phyloP scores from a whole-genome alignment of 2,329 filamentous ascomycete species.

The Xylariales sp. region DNA sequence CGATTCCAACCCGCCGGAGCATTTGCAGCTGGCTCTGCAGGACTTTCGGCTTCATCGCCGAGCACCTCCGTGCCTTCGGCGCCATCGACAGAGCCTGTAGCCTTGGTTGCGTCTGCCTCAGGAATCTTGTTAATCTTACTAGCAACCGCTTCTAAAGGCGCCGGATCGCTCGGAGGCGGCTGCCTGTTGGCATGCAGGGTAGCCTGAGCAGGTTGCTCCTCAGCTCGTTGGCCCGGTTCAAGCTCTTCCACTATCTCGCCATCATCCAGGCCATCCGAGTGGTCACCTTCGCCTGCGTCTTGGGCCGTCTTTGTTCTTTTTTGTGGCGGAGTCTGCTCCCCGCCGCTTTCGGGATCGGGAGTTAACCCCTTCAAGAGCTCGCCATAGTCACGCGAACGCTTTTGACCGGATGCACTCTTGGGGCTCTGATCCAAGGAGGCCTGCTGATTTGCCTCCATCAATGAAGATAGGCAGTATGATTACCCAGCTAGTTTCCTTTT shows the following conservation, averaged over 20 bases:
- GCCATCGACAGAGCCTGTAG: not conserved
- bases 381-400: constrained; percentile 22
- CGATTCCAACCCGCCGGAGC: constrained; percentile 20
- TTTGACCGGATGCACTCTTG: constrained; percentile 13
- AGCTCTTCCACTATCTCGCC: constrained; percentile 24
- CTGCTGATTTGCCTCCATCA: not conserved
- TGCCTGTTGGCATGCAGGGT: not conserved
- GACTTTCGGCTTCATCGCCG: not conserved
- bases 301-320: constrained; percentile 19
- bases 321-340: constrained; percentile 5
- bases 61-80: not conserved
- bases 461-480: no score
- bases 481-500: no score
- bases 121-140: no score
- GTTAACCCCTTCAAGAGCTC: constrained; percentile 25
- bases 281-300: constrained; percentile 9
- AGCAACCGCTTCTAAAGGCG: no score
- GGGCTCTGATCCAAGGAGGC: constrained; percentile 6
- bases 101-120: no score
- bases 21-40: not conserved
- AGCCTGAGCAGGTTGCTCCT: not conserved
- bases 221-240: not conserved
- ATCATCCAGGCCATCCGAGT: constrained; percentile 23
- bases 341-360: constrained; percentile 13
- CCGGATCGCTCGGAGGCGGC: no score